A percentile compares a stretch with the other conserved stretches of the same genome.
Conservation (phyloP, 768 basidiomycete species). For the Kwoniella mangroviensis region DNA sequence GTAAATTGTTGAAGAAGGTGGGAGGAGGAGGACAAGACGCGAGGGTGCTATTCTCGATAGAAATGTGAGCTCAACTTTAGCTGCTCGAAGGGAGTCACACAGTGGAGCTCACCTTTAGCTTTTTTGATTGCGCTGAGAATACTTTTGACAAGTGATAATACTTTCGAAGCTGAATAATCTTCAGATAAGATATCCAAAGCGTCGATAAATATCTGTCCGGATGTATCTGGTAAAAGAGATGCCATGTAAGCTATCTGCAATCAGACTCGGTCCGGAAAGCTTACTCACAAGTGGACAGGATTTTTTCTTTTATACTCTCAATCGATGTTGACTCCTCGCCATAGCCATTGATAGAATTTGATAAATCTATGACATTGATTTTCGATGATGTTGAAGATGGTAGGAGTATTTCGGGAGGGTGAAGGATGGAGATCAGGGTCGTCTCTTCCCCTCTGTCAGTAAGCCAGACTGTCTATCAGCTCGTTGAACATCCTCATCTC, state of each 20-base stretch:
- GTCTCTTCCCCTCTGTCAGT: conserved; percentile 14
- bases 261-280: conserved; percentile 10
- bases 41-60: conserved; percentile 40
- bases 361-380: conserved; percentile 41
- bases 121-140: conserved; percentile 31
- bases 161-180: conserved; percentile 37
- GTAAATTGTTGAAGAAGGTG: conserved; percentile 31
- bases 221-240: conserved; percentile 15
- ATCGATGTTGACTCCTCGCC: conserved; percentile 9
- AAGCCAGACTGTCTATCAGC: too few relatives aligned
- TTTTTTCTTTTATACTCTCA: conserved; percentile 5
- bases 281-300: conserved; percentile 34
- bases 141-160: conserved; percentile 31
- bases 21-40: conserved; percentile 44
- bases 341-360: conserved; percentile 35
- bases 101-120: conserved; percentile 41
- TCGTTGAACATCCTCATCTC: too few relatives aligned
- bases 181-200: conserved; percentile 49
- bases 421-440: conserved; percentile 38
- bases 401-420: conserved; percentile 33
- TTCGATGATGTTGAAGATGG: background rate
- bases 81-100: background rate
- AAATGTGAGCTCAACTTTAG: background rate
- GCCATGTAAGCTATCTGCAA: conserved; percentile 8
- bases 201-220: conserved; percentile 52